Evolutionary conservation across 2,329 filamentous ascomycete genomes (phyloP), one percentile per base, ranked within the genome.

Genomic region (Teratosphaeria zuluensis): DNA sequence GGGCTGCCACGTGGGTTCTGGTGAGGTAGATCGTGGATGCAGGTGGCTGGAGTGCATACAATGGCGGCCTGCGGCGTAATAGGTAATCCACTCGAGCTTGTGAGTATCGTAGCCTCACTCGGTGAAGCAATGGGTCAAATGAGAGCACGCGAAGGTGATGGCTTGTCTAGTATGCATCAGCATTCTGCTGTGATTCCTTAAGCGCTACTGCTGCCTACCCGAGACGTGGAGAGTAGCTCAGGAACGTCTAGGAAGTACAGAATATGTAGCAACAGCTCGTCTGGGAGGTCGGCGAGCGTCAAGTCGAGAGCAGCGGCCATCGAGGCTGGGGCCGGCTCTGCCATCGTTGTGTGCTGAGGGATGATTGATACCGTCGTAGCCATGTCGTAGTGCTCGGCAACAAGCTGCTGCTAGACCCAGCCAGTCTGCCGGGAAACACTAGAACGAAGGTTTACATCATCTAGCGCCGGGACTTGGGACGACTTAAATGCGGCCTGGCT

Each of bases 1-100:
- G 81, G 3, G 86, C 87, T 28, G 86, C 80, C 53, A 86, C 78
- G 35, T 85, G 82, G 14, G 84, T 89, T 57, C 80, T 77, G 48
- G 85, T 87, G 51, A 88, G 73, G 72, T 88, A 86, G 68, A 90
- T 88, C 69, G 78, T 80, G 48, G 84, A 80, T 24, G 77, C 73
- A 56, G 86, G 84, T 14, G 89, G 83, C 58, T 87, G 82, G 42
- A 81, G 72, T 1, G 85, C 76, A 3, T 82, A 80, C 2, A 86
- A 84, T 7, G 84, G 80, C 31, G 76, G 78, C 4, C 84, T 79
- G 5, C 80, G 81, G 7, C 76, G 75, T 11, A 89, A 77, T 33
- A 84, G 75, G 16, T 80, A 78, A 4, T 80, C 77, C 3, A 90
- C 79, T 3, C 77, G 71, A 35, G 74, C 65, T 38, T 84, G 81